These are phyloP conservation scores for Lentinula boryana DNA, from an alignment of 768 basidiomycete species.

Conservation along the genomic window DNA sequence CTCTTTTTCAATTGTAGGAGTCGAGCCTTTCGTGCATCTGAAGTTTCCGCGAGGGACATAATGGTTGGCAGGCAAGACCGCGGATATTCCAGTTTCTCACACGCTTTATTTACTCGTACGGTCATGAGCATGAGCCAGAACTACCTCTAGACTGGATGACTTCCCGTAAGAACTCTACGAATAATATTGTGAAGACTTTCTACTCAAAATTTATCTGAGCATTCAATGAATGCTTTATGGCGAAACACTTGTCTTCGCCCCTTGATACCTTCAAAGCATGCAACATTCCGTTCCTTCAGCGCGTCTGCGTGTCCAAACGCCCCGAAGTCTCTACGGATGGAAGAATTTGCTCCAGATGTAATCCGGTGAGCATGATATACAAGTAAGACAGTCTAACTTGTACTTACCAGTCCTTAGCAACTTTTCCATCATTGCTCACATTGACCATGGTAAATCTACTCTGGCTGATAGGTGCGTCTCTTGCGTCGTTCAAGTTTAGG, in stretches of 20 bases:
- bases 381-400: neutral
- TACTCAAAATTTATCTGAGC: neutral
- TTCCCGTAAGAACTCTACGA: no score
- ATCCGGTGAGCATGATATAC: conserved; percentile 45
- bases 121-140: neutral
- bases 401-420: conserved; percentile 36
- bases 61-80: conserved; percentile 4
- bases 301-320: conserved; percentile 21
- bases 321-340: conserved; percentile 38
- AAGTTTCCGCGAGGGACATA: conserved; percentile 71
- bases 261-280: conserved; percentile 10
- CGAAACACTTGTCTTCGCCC: conserved; percentile 21
- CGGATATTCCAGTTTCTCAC: neutral
- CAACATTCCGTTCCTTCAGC: conserved; percentile 19
- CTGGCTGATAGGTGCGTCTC: conserved; percentile 72
- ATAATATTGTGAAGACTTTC: neutral
- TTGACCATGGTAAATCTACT: conserved; percentile 96
- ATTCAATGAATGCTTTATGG: conserved; percentile 24
- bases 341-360: conserved; percentile 59
- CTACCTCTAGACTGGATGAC: neutral
- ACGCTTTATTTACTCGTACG: neutral
- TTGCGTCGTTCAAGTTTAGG: neutral
- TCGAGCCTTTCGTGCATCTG: conserved; percentile 78
- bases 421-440: conserved; percentile 96
- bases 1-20: conserved; percentile 69